A percentile compares a stretch with the other conserved stretches of the same genome.
phyloP scores from a whole-genome alignment of 2,329 filamentous ascomycete species.

The Pseudonectria foliicola region DNA sequence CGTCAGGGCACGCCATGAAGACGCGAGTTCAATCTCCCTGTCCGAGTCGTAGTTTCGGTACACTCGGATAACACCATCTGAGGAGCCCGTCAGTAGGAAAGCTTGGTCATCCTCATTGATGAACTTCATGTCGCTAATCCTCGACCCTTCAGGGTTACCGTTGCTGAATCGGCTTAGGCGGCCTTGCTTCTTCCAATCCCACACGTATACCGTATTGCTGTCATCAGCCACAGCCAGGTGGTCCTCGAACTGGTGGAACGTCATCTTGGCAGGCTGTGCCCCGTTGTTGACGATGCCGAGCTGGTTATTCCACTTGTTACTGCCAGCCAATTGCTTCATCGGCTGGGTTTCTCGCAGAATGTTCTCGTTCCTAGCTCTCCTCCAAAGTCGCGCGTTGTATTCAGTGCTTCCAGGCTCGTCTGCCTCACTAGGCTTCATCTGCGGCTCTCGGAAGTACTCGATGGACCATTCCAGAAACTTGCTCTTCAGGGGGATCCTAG shows the following conservation, averaged over 20 bases:
- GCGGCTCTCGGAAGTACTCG: conserved; percentile 94
- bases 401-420: conserved; percentile 95
- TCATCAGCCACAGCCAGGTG: conserved; percentile 92
- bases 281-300: conserved; percentile 81
- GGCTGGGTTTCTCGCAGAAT: conserved; percentile 92
- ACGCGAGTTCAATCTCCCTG: conserved; percentile 72
- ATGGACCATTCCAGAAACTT: conserved; percentile 92
- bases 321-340: conserved; percentile 80
- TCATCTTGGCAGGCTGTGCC: conserved; percentile 84
- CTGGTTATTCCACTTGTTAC: conserved; percentile 78
- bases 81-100: conserved; percentile 88
- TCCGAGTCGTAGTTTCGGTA: conserved; percentile 86
- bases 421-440: conserved; percentile 94
- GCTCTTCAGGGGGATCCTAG: conserved; percentile 69
- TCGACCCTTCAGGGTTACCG: conserved; percentile 83
- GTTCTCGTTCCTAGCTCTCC: conserved; percentile 82
- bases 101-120: conserved; percentile 98
- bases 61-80: conserved; percentile 87
- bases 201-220: conserved; percentile 80
- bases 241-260: conserved; percentile 96
- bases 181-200: conserved; percentile 81
- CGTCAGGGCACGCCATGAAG: conserved; percentile 83
- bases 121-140: conserved; percentile 90
- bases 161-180: conserved; percentile 84
- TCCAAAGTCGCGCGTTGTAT: conserved; percentile 93